These are phyloP conservation scores for Asterella californica DNA, from an alignment of 225 moss, liverwort and hornwort genomes.

Conservation along the genomic window DNA sequence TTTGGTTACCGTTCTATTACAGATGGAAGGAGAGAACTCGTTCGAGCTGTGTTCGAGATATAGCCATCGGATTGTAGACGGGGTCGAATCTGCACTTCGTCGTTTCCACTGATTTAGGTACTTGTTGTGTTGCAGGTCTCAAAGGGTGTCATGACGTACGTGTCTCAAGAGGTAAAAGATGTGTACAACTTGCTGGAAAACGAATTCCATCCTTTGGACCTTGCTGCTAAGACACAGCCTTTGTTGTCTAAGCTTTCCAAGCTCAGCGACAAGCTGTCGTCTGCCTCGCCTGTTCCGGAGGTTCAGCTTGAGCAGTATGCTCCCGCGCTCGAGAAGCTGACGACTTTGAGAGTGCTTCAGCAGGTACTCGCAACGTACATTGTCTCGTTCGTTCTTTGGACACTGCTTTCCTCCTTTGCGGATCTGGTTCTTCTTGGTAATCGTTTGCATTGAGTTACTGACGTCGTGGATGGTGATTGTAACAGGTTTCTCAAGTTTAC, in stretches of 20 bases:
- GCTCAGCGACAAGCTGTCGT: slow-evolving; percentile 87
- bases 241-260: slow-evolving; percentile 55
- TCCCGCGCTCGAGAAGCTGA: slow-evolving; percentile 78
- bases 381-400: no score
- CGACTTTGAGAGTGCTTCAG: slow-evolving; percentile 86
- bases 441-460: background rate
- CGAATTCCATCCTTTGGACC: slow-evolving; percentile 89
- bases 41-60: background rate
- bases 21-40: background rate
- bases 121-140: slow-evolving; percentile 48
- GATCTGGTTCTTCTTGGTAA: background rate
- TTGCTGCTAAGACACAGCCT: slow-evolving; percentile 66
- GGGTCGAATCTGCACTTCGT: background rate
- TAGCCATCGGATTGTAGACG: background rate
- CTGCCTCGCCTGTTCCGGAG: slow-evolving; percentile 95
- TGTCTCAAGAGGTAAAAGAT: slow-evolving; percentile 83
- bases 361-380: slow-evolving; percentile 39
- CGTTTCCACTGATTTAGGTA: background rate
- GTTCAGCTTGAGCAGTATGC: slow-evolving; percentile 91
- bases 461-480: background rate
- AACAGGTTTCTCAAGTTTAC: slow-evolving; percentile 86
- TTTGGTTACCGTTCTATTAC: background rate
- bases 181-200: slow-evolving; percentile 72
- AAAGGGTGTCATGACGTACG: slow-evolving; percentile 93
- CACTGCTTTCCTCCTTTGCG: no score